Conservation (phyloP, 257 asterid species). For the Solanum clarkiae region DNA sequence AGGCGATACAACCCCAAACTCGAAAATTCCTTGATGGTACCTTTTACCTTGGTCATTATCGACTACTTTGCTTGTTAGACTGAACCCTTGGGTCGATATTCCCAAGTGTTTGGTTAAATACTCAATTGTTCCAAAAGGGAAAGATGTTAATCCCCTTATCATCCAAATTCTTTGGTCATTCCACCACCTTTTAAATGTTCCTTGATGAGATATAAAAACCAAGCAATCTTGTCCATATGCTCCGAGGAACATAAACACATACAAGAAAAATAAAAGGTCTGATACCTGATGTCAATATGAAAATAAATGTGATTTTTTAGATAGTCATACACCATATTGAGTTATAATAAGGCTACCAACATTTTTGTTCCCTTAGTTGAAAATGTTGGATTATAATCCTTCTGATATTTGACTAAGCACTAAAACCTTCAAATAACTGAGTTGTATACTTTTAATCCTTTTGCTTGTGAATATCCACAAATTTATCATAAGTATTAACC, state of each 20-base stretch:
- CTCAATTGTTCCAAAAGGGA: constrained; percentile 40
- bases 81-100: constrained; percentile 38
- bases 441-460: not conserved
- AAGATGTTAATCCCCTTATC: constrained; percentile 36
- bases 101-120: constrained; percentile 38
- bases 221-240: constrained; percentile 56
- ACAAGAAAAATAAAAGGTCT: constrained; percentile 41
- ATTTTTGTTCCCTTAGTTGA: not conserved
- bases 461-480: not conserved
- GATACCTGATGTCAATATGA: constrained; percentile 22
- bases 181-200: constrained; percentile 63
- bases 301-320: not conserved
- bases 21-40: constrained; percentile 46
- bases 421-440: not conserved
- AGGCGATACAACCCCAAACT: constrained; percentile 58
- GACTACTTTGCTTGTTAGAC: constrained; percentile 51
- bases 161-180: constrained; percentile 81
- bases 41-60: constrained; percentile 41
- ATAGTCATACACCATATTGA: not conserved
- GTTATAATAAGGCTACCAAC: not conserved
- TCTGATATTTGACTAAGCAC: no score
- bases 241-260: constrained; percentile 43
- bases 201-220: constrained; percentile 35
- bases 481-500: not conserved
- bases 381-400: not conserved